Evolutionary conservation across 495 filamentous ascomycete species (phyloP).

Genomic region (Xylaria flabelliformis): DNA sequence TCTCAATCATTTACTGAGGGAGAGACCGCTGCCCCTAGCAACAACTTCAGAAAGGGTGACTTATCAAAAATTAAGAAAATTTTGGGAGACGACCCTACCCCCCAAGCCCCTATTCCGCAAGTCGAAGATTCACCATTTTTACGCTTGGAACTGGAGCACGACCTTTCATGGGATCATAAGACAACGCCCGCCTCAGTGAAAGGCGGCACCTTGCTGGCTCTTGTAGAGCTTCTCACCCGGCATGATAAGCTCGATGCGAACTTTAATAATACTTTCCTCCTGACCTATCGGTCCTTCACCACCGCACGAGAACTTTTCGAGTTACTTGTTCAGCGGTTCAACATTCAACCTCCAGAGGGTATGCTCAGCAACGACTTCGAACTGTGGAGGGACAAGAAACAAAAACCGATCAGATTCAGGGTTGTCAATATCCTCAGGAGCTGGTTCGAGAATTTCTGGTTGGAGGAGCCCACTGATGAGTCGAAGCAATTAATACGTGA

Average conservation of each 20-base stretch:
- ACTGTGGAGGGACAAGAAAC: conserved; percentile 90
- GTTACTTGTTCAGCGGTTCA: conserved; percentile 87
- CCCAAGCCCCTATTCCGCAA: conserved; percentile 58
- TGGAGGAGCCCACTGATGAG: conserved; percentile 87
- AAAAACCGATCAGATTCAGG: conserved; percentile 91
- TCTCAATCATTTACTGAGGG: conserved; percentile 73
- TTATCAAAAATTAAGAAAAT: conserved; percentile 86
- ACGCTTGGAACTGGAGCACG: conserved; percentile 85
- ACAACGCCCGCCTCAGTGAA: conserved; percentile 72
- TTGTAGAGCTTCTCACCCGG: conserved; percentile 95
- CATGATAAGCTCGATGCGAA: conserved; percentile 95
- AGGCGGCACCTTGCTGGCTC: conserved; percentile 83
- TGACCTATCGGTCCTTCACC: conserved; percentile 96
- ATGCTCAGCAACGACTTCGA: conserved; percentile 78
- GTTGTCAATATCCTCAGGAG: conserved; percentile 97
- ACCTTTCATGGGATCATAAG: conserved; percentile 89
- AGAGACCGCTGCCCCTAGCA: conserved; percentile 55
- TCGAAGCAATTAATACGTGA: conserved; percentile 84
- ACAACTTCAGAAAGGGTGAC: conserved; percentile 68
- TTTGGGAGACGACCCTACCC: conserved; percentile 81
- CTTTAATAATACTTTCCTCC: conserved; percentile 96
- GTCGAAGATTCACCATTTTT: conserved; percentile 83
- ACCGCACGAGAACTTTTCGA: conserved; percentile 90
- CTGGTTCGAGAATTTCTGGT: conserved; percentile 99
- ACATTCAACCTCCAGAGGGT: conserved; percentile 89